These are phyloP conservation scores for Trichoderma atrobrunneum DNA, from an alignment of 2,329 filamentous ascomycete genomes.

Conservation along the genomic window DNA sequence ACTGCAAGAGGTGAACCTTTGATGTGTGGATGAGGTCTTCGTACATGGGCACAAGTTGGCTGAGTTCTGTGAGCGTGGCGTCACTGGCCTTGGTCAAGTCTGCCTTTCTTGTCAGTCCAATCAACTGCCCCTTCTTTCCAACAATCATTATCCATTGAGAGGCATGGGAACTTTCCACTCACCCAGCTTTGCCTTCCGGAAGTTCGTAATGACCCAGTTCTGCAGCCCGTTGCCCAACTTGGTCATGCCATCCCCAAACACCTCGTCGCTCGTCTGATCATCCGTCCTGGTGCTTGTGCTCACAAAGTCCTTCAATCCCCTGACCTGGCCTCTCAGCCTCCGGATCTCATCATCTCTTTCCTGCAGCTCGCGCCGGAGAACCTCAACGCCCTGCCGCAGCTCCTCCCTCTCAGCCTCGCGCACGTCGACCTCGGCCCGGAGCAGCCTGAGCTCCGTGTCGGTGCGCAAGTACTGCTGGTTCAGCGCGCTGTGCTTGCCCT, in stretches of 20 bases:
- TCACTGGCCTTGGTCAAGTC: conserved; percentile 45
- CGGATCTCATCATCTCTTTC: conserved; percentile 56
- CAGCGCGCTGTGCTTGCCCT: conserved; percentile 51
- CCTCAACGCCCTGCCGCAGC: conserved; percentile 49
- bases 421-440: conserved; percentile 49
- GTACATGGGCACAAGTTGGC: conserved; percentile 56
- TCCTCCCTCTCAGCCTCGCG: conserved; percentile 48
- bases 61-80: conserved; percentile 42
- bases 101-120: conserved; percentile 25
- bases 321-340: conserved; percentile 56
- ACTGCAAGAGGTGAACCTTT: conserved; percentile 63
- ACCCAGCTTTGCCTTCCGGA: conserved; percentile 60
- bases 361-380: conserved; percentile 44
- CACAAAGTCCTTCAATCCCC: conserved; percentile 69
- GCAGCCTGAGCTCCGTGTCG: conserved; percentile 52
- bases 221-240: conserved; percentile 65
- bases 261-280: conserved; percentile 63
- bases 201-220: conserved; percentile 72
- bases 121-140: conserved; percentile 6
- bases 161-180: not conserved
- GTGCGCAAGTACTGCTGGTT: conserved; percentile 52
- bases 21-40: conserved; percentile 50
- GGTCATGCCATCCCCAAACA: conserved; percentile 60
- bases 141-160: no score
- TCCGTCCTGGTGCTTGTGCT: conserved; percentile 63